Evolutionary conservation across 305 asterid species (phyloP).

Genomic region (Vinca major): DNA sequence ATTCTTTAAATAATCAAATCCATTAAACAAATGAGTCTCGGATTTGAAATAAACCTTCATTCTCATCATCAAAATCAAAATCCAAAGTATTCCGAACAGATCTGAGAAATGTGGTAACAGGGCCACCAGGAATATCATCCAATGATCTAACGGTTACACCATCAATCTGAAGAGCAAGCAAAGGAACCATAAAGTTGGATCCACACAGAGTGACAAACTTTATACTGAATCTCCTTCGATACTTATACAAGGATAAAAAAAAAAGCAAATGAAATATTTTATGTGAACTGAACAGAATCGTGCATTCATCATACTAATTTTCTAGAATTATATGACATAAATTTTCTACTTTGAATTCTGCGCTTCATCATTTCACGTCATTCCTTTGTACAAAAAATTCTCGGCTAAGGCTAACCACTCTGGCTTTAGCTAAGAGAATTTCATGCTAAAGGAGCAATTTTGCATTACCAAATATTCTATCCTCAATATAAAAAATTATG

Average conservation of each 20-base stretch:
- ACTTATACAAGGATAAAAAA: neutral
- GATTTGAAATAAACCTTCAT: slow-evolving; percentile 61
- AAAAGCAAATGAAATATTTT: neutral
- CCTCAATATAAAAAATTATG: neutral
- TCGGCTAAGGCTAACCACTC: too few relatives aligned
- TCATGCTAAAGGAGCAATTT: neutral
- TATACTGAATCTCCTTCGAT: neutral
- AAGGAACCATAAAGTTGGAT: neutral
- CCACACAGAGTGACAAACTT: neutral
- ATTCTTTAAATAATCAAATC: neutral
- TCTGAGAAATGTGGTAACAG: slow-evolving; percentile 63
- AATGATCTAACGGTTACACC: slow-evolving; percentile 65
- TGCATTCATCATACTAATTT: neutral
- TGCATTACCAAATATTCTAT: neutral
- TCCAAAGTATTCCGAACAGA: slow-evolving; percentile 75
- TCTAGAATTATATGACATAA: neutral
- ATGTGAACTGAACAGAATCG: neutral
- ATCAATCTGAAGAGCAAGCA: slow-evolving; percentile 47
- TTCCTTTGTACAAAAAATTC: too few relatives aligned
- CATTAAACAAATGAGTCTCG: neutral
- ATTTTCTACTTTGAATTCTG: neutral
- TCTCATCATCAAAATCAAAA: slow-evolving; percentile 85
- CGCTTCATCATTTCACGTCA: too few relatives aligned
- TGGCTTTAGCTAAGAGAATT: neutral
- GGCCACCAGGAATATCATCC: slow-evolving; percentile 94